These are phyloP conservation scores for Melampsora larici-populina DNA, from an alignment of 1,284 basidiomycete genomes.

Conservation along the genomic window DNA sequence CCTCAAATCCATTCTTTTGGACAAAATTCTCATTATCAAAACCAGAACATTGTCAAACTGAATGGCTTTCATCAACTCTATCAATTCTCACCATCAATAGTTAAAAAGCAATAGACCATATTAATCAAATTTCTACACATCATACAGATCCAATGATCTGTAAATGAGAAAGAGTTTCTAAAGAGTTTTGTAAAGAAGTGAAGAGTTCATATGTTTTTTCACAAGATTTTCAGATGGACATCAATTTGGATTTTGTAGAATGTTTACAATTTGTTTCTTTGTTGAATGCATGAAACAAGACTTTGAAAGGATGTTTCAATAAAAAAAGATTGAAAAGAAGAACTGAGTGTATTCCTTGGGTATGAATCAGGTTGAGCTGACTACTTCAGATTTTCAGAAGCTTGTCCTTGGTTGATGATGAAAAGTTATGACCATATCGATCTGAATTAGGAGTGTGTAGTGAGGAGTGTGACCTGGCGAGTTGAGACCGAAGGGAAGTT, in stretches of 20 bases:
- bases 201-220: conserved; percentile 90
- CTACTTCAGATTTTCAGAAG: no score
- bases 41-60: conserved; percentile 69
- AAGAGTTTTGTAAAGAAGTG: conserved; percentile 76
- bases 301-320: no score
- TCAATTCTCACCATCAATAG: conserved; percentile 73
- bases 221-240: conserved; percentile 97
- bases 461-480: no score
- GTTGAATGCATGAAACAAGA: no score
- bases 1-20: conserved; percentile 26
- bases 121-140: conserved; percentile 88
- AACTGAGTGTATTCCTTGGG: no score
- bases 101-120: conserved; percentile 73
- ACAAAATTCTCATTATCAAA: conserved; percentile 31
- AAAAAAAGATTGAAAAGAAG: no score
- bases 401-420: no score
- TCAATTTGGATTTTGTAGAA: conserved; percentile 94
- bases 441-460: no score
- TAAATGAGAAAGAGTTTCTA: conserved; percentile 66
- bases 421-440: no score
- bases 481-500: no score
- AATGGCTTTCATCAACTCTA: conserved; percentile 79
- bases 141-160: conserved; percentile 94
- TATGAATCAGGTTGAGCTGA: no score
- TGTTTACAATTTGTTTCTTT: no score